phyloP scores from a whole-genome alignment of 352 stramenopile species.

The Pythium myriotylum region DNA sequence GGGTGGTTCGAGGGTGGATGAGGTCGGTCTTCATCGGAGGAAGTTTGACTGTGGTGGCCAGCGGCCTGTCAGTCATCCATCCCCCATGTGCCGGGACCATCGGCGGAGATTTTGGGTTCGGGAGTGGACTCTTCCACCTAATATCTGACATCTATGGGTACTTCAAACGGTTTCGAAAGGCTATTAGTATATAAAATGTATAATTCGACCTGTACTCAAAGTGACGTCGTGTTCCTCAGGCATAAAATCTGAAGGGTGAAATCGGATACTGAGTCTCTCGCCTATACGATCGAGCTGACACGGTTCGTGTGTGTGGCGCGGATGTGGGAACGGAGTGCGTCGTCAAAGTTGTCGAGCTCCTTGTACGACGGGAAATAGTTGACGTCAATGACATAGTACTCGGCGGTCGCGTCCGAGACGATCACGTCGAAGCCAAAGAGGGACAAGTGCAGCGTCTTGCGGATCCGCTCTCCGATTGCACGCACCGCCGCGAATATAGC shows the following conservation, averaged over 20 bases:
- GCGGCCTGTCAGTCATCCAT: no score
- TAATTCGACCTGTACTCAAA: no score
- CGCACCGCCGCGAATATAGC: slow-evolving; percentile 61
- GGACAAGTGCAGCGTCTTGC: slow-evolving; percentile 61
- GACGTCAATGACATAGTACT: slow-evolving; percentile 81
- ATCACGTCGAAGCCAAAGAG: slow-evolving; percentile 89
- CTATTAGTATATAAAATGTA: no score
- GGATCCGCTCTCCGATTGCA: slow-evolving; percentile 63
- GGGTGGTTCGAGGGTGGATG: neutral
- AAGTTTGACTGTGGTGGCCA: neutral
- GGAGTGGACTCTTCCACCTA: no score
- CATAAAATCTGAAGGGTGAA: no score
- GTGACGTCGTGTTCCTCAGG: no score
- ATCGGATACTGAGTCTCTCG: no score
- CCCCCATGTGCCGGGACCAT: no score
- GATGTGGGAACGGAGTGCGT: slow-evolving; percentile 62
- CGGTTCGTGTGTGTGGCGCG: slow-evolving; percentile 14
- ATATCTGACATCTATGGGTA: neutral
- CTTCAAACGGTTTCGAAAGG: neutral
- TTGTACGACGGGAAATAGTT: slow-evolving; percentile 91
- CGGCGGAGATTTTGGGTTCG: no score
- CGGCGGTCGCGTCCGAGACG: slow-evolving; percentile 53
- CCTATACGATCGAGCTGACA: no score
- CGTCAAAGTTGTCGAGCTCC: slow-evolving; percentile 71
- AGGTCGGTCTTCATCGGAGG: slow-evolving; percentile 2